Evolutionary conservation across 2,329 filamentous ascomycete species (phyloP), one percentile per base, ranked within the genome.

Genomic region (Truncatella angustata): DNA sequence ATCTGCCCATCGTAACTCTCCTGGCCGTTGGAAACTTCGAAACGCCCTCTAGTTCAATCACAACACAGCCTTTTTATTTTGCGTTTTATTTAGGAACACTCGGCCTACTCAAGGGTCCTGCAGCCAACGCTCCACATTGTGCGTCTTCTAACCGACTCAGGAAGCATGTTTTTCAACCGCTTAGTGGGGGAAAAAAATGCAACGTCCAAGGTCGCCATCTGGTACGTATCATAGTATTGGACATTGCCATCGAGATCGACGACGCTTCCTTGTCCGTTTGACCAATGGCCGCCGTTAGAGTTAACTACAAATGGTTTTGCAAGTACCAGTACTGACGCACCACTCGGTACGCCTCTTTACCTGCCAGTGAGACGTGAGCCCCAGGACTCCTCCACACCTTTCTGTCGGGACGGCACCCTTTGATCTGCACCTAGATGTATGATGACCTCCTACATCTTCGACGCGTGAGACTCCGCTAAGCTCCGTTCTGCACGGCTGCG

Each of bases 371-470:
- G 18, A 39, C 18, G 32, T 11, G 12, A 34, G 26, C 30, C 21
- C 32, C 32, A 37, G 35, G 32, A 21, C 32, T 34, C 46, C 46
- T 49, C 46, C 46, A 49, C 46, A 49, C 46, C 46, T 23, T 34
- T 39, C 46, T 34, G 46, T 39, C 46, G 46, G 46, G 35, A 37
- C 43, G 43, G 26, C n/a, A n/a, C 32, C 43, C 36, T 30, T 26
- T 50, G 47, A 50, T 50, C 36, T 50, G 35, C 47, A 23, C 21
- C 44, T 30, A 50, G 21, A 51, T 52, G 50, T 37, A 54, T 54
- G 52, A 54, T 54, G 52, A 54, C 52, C 49, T 54, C 42, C 43
- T 51, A 43, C 52, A 54, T 54, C 49, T 45, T 51, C 37, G 40
- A 35, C 48, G 43, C 47, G 43, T 23, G 21, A 44, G n/a, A 24